phyloP scores from a whole-genome alignment of 495 filamentous ascomycete genomes.

The Neurospora sp. region DNA sequence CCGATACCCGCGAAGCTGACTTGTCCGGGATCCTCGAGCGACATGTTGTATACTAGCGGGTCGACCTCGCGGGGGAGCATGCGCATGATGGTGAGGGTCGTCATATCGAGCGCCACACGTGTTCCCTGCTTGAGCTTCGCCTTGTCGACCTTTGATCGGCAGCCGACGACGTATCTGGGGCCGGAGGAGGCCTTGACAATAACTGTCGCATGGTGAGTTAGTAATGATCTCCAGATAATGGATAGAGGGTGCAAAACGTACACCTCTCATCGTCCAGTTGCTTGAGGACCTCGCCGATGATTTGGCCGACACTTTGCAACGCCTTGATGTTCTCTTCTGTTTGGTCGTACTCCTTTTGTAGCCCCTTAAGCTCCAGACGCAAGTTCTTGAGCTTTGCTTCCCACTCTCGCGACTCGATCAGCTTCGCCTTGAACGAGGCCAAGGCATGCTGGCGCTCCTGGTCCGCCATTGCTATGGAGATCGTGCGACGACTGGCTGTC shows the following conservation, averaged over 20 bases:
- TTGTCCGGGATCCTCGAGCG: constrained; percentile 92
- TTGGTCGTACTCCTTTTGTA: constrained; percentile 89
- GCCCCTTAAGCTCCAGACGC: constrained; percentile 85
- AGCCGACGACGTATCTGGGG: constrained; percentile 96
- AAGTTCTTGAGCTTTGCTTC: constrained; percentile 91
- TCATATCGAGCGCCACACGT: constrained; percentile 98
- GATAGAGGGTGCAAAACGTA: constrained; percentile 37
- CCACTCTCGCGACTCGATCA: constrained; percentile 95
- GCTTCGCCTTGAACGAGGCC: constrained; percentile 80
- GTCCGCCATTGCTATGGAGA: constrained; percentile 26
- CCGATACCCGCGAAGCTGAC: constrained; percentile 99
- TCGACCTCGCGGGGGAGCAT: constrained; percentile 99
- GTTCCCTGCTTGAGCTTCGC: constrained; percentile 94
- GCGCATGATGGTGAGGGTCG: constrained; percentile 98
- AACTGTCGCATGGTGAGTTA: constrained; percentile 23
- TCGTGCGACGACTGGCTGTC: background rate
- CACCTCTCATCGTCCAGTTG: constrained; percentile 98
- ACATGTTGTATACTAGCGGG: constrained; percentile 99
- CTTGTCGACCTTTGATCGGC: constrained; percentile 96
- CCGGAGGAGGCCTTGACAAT: constrained; percentile 88
- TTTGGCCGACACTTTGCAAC: constrained; percentile 96
- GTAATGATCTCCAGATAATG: background rate
- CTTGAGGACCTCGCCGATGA: constrained; percentile 98
- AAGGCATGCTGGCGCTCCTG: constrained; percentile 73
- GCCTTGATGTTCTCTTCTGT: constrained; percentile 99